Evolutionary conservation across 1,284 basidiomycete genomes (phyloP).

Genomic region (Anthracocystis panici-leucophaei): DNA sequence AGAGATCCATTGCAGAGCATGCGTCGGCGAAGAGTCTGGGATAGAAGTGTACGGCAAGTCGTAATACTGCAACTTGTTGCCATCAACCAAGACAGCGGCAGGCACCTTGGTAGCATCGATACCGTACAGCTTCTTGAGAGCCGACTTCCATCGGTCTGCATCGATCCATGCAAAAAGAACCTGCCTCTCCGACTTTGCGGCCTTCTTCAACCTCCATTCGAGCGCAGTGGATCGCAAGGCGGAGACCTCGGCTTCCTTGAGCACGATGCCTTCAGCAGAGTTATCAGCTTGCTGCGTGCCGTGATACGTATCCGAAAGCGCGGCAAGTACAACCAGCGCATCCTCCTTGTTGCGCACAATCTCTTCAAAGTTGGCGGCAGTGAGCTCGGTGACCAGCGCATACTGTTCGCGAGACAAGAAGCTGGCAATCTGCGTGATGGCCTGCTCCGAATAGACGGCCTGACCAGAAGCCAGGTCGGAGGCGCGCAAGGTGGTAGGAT

Average conservation of each 20-base stretch:
- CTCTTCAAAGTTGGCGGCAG: slow-evolving; percentile 55
- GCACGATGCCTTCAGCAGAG: slow-evolving; percentile 30
- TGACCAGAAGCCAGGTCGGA: slow-evolving; percentile 9
- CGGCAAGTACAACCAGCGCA: slow-evolving; percentile 59
- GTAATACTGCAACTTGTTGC: slow-evolving; percentile 49
- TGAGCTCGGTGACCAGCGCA: slow-evolving; percentile 58
- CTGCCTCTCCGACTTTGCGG: slow-evolving; percentile 1
- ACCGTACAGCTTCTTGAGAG: slow-evolving; percentile 53
- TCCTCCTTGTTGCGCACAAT: slow-evolving; percentile 49
- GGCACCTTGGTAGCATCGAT: slow-evolving; percentile 41
- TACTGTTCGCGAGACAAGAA: slow-evolving; percentile 59
- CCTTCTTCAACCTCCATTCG: slow-evolving; percentile 42
- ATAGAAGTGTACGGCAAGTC: slow-evolving; percentile 21
- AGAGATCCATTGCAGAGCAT: slow-evolving; percentile 37
- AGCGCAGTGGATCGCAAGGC: slow-evolving; percentile 47
- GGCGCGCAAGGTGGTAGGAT: slow-evolving; percentile 29
- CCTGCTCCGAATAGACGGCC: slow-evolving; percentile 25
- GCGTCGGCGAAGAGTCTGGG: background rate
- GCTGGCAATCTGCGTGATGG: slow-evolving; percentile 17
- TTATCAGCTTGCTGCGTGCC: slow-evolving; percentile 10
- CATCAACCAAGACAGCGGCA: slow-evolving; percentile 52
- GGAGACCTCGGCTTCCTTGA: slow-evolving; percentile 51
- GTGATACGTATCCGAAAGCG: slow-evolving; percentile 57
- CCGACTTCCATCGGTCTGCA: slow-evolving; percentile 58
- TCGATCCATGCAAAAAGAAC: slow-evolving; percentile 67